Conservation (phyloP, 306 rosid species). For the Quercus variabilis region DNA sequence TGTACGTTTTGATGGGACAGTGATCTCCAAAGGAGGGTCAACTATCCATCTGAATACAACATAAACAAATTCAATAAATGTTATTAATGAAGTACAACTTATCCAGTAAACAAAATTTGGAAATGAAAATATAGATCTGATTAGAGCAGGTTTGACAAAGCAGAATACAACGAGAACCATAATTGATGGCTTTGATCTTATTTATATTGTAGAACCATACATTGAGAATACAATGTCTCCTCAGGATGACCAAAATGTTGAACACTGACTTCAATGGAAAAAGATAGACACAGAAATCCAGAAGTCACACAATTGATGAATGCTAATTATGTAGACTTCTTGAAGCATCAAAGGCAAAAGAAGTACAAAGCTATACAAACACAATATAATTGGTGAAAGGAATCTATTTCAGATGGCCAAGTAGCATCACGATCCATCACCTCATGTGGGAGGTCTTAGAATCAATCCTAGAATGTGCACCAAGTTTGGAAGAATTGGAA, state of each 20-base stretch:
- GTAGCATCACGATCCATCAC: neutral
- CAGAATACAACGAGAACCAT: neutral
- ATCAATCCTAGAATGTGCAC: neutral
- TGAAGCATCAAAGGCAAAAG: neutral
- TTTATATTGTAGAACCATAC: neutral
- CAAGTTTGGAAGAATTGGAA: neutral
- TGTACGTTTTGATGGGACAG: conserved; percentile 78
- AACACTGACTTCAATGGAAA: neutral
- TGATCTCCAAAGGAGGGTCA: conserved; percentile 91
- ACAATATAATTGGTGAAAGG: neutral
- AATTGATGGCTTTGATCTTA: neutral
- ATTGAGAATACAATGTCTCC: neutral
- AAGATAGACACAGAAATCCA: neutral
- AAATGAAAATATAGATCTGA: neutral
- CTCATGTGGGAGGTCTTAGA: neutral
- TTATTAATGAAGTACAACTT: neutral
- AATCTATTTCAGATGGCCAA: neutral
- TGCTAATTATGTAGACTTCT: neutral
- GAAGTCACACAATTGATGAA: neutral
- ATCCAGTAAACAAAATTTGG: neutral
- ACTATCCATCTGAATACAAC: conserved; percentile 71
- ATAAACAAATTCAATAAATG: neutral
- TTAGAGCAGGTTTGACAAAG: neutral
- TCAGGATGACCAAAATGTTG: neutral
- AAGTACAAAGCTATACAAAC: neutral